These are phyloP conservation scores for Pseudomonodictys pantanalensis DNA, from an alignment of 495 filamentous ascomycete genomes.

Conservation along the genomic window DNA sequence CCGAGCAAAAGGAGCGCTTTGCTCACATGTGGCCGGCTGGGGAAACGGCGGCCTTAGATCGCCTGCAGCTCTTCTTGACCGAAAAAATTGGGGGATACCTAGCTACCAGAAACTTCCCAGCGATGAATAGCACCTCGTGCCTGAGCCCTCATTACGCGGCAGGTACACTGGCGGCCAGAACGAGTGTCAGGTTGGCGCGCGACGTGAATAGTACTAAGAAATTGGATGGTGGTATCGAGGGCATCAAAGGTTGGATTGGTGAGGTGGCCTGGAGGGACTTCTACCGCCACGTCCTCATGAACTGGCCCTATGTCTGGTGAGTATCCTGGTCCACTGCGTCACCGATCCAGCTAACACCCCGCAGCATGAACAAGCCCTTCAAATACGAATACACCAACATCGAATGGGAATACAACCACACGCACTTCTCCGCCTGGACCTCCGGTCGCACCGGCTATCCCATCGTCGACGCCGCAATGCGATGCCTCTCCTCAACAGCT, in stretches of 20 bases:
- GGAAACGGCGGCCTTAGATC: slow-evolving; percentile 66
- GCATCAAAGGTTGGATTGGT: slow-evolving; percentile 75
- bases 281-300: slow-evolving; percentile 80
- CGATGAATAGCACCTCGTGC: slow-evolving; percentile 61
- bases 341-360: background rate
- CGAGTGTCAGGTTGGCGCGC: slow-evolving; percentile 64
- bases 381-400: slow-evolving; percentile 84
- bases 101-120: slow-evolving; percentile 59
- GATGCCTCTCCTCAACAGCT: slow-evolving; percentile 65
- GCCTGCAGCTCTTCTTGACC: slow-evolving; percentile 68
- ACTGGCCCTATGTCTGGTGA: slow-evolving; percentile 88
- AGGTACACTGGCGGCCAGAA: slow-evolving; percentile 75
- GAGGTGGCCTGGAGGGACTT: slow-evolving; percentile 93
- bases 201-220: slow-evolving; percentile 65
- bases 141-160: slow-evolving; percentile 77
- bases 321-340: slow-evolving; percentile 15
- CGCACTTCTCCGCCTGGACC: slow-evolving; percentile 71
- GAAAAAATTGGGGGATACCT: slow-evolving; percentile 62
- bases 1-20: slow-evolving; percentile 58
- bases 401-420: slow-evolving; percentile 70
- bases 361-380: slow-evolving; percentile 89
- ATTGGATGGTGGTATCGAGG: slow-evolving; percentile 65
- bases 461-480: slow-evolving; percentile 91
- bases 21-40: slow-evolving; percentile 71
- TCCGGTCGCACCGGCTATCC: slow-evolving; percentile 78